Evolutionary conservation across 1,139 yeast species (phyloP).

Genomic region (Hyphopichia burtonii): DNA sequence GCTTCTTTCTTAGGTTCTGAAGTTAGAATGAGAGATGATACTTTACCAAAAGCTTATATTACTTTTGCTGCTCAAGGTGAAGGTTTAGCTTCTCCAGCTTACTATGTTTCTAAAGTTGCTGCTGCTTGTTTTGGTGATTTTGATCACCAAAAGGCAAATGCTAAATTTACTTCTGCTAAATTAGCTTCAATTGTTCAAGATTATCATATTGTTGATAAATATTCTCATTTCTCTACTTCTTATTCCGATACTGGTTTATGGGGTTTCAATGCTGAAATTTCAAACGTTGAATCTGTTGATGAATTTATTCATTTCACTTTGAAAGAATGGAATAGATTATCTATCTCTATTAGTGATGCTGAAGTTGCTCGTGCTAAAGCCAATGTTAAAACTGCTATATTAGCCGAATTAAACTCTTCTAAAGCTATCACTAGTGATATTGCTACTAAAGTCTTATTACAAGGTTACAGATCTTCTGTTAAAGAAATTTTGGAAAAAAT

Average conservation of each 20-base stretch:
- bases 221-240: constrained; percentile 67
- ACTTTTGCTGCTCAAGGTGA: constrained; percentile 76
- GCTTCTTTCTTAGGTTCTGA: constrained; percentile 80
- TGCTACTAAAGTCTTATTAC: constrained; percentile 58
- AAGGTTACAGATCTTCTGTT: constrained; percentile 61
- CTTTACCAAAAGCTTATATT: constrained; percentile 75
- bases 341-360: constrained; percentile 69
- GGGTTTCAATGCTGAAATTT: constrained; percentile 72
- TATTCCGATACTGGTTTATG: constrained; percentile 79
- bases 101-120: constrained; percentile 70
- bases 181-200: constrained; percentile 73
- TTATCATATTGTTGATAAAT: constrained; percentile 70
- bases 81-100: constrained; percentile 59
- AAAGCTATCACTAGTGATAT: constrained; percentile 54
- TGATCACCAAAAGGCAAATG: constrained; percentile 50
- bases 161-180: constrained; percentile 79
- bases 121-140: constrained; percentile 67
- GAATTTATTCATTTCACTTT: constrained; percentile 76
- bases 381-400: constrained; percentile 60
- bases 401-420: constrained; percentile 46
- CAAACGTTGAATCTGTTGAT: constrained; percentile 60
- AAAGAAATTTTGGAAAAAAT: constrained; percentile 60
- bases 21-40: constrained; percentile 84
- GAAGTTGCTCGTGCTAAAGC: constrained; percentile 80
- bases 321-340: constrained; percentile 85